A percentile compares a stretch with the other conserved stretches of the same genome.
Conservation (phyloP, 179 eudicot genomes). For the Corrigiola litoralis region DNA sequence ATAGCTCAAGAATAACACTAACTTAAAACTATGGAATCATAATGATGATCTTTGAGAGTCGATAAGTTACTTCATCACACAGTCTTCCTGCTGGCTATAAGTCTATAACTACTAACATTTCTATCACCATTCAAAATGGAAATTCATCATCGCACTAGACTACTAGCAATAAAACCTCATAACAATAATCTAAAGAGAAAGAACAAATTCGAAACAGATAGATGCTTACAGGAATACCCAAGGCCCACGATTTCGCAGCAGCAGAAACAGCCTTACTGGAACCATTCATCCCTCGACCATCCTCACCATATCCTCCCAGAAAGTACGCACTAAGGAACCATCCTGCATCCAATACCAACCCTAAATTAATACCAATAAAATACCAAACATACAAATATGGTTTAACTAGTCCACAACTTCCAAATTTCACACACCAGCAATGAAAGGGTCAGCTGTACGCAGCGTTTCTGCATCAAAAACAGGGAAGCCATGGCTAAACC, state of each 20-base stretch:
- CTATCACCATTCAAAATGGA: background rate
- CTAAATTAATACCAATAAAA: background rate
- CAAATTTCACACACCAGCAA: conserved; percentile 58
- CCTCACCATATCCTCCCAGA: conserved; percentile 83
- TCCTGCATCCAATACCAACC: conserved; percentile 44
- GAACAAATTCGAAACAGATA: background rate
- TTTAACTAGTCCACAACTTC: background rate
- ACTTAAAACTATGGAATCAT: no score
- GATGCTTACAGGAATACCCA: conserved; percentile 86
- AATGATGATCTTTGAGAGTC: background rate
- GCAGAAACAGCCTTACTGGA: conserved; percentile 61
- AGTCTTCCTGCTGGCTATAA: no score
- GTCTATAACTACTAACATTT: background rate
- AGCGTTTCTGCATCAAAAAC: conserved; percentile 76
- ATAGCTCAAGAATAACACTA: no score
- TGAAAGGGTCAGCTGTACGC: conserved; percentile 86
- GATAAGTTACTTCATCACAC: background rate
- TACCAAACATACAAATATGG: background rate
- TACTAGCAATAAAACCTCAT: background rate
- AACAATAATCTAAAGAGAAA: background rate
- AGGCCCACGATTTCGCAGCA: conserved; percentile 83
- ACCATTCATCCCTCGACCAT: conserved; percentile 88
- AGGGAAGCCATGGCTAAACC: conserved; percentile 87
- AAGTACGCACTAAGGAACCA: conserved; percentile 95
- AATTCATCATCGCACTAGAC: background rate